These are phyloP conservation scores for Quercus robur DNA, from an alignment of 306 rosid genomes.

Conservation along the genomic window DNA sequence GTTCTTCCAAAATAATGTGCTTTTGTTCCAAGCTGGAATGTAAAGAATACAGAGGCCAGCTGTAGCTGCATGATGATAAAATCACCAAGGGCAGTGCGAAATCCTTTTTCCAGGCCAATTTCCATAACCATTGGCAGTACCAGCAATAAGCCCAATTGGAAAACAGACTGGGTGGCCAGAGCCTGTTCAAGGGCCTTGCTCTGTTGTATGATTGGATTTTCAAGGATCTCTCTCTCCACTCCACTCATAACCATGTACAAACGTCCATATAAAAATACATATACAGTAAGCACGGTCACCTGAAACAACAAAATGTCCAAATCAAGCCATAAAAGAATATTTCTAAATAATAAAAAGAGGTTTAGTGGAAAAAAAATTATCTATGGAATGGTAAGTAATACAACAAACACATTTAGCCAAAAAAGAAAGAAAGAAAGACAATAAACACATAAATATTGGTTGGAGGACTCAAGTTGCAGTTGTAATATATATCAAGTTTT, in stretches of 20 bases:
- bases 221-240: conserved; percentile 71
- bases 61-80: conserved; percentile 94
- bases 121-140: conserved; percentile 98
- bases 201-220: conserved; percentile 50
- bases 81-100: conserved; percentile 91
- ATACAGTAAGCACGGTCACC: conserved; percentile 83
- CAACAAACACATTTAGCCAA: not conserved
- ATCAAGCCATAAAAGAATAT: not conserved
- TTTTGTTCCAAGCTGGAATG: conserved; percentile 96
- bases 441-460: not conserved
- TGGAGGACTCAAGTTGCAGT: not conserved
- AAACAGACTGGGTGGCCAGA: conserved; percentile 83
- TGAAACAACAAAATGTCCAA: conserved; percentile 38
- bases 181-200: conserved; percentile 86
- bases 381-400: not conserved
- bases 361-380: not conserved
- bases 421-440: not conserved
- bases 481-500: not conserved
- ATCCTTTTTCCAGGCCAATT: conserved; percentile 97
- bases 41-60: conserved; percentile 93
- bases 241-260: conserved; percentile 97
- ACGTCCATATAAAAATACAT: conserved; percentile 85
- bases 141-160: conserved; percentile 79
- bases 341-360: not conserved
- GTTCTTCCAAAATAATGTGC: conserved; percentile 94